Percentiles rank a stretch among this genome's conserved stretches.
These are phyloP conservation scores for Pseudocercospora macadamiae DNA, from an alignment of 2,329 filamentous ascomycete genomes.

Conservation along the genomic window DNA sequence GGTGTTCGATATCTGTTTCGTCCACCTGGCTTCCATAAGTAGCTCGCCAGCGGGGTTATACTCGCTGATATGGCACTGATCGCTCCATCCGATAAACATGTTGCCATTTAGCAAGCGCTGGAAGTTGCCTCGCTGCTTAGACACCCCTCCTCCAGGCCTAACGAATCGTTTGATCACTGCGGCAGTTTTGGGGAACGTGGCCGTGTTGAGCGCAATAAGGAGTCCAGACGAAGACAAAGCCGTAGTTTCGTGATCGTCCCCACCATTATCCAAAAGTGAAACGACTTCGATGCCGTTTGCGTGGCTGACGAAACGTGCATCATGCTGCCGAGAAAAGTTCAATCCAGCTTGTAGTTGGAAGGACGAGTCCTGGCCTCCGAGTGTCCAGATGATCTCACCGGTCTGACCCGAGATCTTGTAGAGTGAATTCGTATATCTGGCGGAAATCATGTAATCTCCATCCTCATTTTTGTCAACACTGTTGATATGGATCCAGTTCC, in stretches of 20 bases:
- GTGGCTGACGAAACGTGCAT: background rate
- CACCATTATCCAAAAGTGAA: background rate
- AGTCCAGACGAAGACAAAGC: background rate
- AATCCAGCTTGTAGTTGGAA: background rate
- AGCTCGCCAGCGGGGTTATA: slow-evolving; percentile 47
- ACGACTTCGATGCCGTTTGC: background rate
- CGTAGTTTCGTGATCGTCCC: background rate
- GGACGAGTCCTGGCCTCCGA: slow-evolving; percentile 32
- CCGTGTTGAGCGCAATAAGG: background rate
- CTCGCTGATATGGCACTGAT: slow-evolving; percentile 37
- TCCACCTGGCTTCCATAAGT: slow-evolving; percentile 50
- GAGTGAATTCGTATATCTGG: slow-evolving; percentile 42
- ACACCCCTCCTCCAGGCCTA: background rate
- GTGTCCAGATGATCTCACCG: slow-evolving; percentile 42
- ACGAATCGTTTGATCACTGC: background rate
- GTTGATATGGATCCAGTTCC: slow-evolving; percentile 39
- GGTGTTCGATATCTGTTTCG: slow-evolving; percentile 34
- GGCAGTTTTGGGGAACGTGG: background rate
- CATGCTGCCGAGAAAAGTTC: background rate
- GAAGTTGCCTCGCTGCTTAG: slow-evolving; percentile 26
- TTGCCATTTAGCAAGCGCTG: slow-evolving; percentile 55
- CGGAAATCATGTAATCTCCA: slow-evolving; percentile 44
- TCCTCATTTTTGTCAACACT: slow-evolving; percentile 42
- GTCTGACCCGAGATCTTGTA: slow-evolving; percentile 41
- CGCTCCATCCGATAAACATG: slow-evolving; percentile 54